Evolutionary conservation across 306 rosid species (phyloP), one percentile per base, ranked within the genome.

Genomic region (Hylodesmum podocarpum): DNA sequence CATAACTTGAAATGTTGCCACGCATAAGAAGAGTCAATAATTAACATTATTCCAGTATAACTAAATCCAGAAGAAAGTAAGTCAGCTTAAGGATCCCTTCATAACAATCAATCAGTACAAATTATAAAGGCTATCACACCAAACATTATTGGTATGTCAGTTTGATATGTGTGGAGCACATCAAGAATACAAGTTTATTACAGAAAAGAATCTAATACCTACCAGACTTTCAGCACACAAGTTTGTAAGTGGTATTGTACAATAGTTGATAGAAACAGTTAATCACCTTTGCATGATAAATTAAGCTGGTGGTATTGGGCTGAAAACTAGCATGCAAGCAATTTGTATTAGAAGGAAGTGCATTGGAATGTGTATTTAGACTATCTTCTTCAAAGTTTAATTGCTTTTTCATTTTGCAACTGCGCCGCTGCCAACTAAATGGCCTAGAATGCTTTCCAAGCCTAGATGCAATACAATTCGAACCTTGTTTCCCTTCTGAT

Each of bases 391-490:
- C 84, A 76, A 14, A 8, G 19, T 57, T 65, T 75, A 84, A 76
- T 21, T 47, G 88, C 67, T 80, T 90, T 76, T 54, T 81, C 70
- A 80, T 86, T 86, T 82, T 86, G 58, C 33, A 36, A 82, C 83
- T 80, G n/a, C 14, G 72, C 36, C 96, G 91, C 80, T 87, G 96
- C 96, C 93, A 91, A 19, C 88, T 61, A 83, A 80, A 89, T 28
- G 90, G 94, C 84, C 98, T 91, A 62, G 82, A 63, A 44, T 81
- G 88, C 87, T 91, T 94, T 72, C 84, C 69, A 34, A 55, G 81
- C 73, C 9, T 75, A 74, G 81, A 67, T 33, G 70, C 29, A 66
- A 57, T 43, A 81, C 63, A 64, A 80, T 58, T 78, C 24, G 57
- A 76, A 65, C 61, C 73, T 75, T 80, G 80, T 46, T 63, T 72